A percentile compares a stretch with the other conserved stretches of the same genome.
Conservation (phyloP, 768 basidiomycete genomes). For the Holtermannia corniformis region DNA sequence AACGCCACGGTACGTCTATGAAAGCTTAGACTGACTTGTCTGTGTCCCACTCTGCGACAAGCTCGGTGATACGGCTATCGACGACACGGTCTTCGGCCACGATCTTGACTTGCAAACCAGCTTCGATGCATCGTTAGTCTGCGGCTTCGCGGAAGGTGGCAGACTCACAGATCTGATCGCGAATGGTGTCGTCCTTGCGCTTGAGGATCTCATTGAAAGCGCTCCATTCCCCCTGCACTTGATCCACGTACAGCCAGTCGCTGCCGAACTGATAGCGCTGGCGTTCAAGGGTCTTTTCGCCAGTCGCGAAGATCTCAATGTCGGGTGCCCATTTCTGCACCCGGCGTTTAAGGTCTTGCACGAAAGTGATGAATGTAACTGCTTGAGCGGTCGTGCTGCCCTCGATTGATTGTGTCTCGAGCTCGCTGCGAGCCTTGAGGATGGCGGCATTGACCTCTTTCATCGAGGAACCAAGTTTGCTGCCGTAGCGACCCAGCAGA, state of each 20-base stretch:
- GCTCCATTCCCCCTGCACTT: slow-evolving; percentile 94
- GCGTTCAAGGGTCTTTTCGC: slow-evolving; percentile 93
- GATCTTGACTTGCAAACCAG: slow-evolving; percentile 96
- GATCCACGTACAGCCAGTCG: slow-evolving; percentile 98
- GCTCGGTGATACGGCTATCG: slow-evolving; percentile 87
- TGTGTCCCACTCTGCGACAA: slow-evolving; percentile 86
- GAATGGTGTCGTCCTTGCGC: slow-evolving; percentile 95
- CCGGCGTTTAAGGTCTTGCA: slow-evolving; percentile 96
- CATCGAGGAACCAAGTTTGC: slow-evolving; percentile 88
- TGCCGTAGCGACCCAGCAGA: slow-evolving; percentile 81
- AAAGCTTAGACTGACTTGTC: slow-evolving; percentile 49
- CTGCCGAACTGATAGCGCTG: slow-evolving; percentile 94
- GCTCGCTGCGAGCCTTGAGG: slow-evolving; percentile 83
- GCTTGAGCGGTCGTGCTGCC: slow-evolving; percentile 90
- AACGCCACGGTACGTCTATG: neutral
- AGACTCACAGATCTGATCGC: slow-evolving; percentile 85
- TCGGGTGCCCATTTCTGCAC: slow-evolving; percentile 93
- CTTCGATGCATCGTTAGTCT: slow-evolving; percentile 43
- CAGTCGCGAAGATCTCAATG: slow-evolving; percentile 86
- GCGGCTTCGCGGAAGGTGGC: neutral
- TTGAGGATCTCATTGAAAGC: slow-evolving; percentile 96
- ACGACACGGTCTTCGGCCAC: slow-evolving; percentile 99
- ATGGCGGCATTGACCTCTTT: slow-evolving; percentile 95
- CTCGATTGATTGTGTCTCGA: slow-evolving; percentile 94
- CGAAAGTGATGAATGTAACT: slow-evolving; percentile 97